Percentiles rank a stretch among this genome's conserved stretches.
phyloP scores from a whole-genome alignment of 768 basidiomycete species.

The Boletus rubescentipes region DNA sequence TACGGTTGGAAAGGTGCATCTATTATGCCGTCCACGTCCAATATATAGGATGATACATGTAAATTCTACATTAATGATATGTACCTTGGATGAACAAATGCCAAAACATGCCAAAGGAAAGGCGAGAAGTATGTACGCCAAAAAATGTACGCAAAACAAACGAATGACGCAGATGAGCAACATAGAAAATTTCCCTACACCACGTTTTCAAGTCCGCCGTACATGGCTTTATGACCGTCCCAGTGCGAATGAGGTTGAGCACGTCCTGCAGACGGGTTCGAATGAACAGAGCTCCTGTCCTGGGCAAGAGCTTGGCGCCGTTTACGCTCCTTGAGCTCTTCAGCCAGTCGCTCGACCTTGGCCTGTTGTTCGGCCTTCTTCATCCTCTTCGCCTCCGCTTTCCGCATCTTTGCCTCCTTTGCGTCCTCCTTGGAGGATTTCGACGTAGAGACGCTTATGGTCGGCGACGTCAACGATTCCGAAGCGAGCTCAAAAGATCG shows the following conservation, averaged over 20 bases:
- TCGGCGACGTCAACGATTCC: slow-evolving; percentile 21
- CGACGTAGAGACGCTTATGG: slow-evolving; percentile 8
- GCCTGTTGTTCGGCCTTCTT: slow-evolving; percentile 43
- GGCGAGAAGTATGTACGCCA: slow-evolving; percentile 11
- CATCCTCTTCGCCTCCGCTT: slow-evolving; percentile 42
- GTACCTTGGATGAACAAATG: slow-evolving; percentile 13
- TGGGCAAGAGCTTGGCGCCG: slow-evolving; percentile 29
- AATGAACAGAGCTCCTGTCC: slow-evolving; percentile 34
- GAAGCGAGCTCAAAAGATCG: slow-evolving; percentile 2
- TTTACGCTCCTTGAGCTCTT: slow-evolving; percentile 42
- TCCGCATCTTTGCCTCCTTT: slow-evolving; percentile 43
- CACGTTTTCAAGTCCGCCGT: slow-evolving; percentile 27
- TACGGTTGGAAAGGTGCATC: slow-evolving; percentile 4
- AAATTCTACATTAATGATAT: slow-evolving; percentile 31
- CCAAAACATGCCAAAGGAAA: slow-evolving; percentile 16
- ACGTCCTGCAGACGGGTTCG: slow-evolving; percentile 22
- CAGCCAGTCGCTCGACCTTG: slow-evolving; percentile 43
- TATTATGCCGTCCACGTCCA: slow-evolving; percentile 7
- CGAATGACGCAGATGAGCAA: slow-evolving; percentile 17
- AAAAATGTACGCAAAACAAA: slow-evolving; percentile 20
- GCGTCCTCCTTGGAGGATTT: slow-evolving; percentile 24
- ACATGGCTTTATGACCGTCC: slow-evolving; percentile 32
- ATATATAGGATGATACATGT: slow-evolving; percentile 24
- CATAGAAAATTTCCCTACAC: slow-evolving; percentile 19
- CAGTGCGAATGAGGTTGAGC: slow-evolving; percentile 18